These are phyloP conservation scores for Isatis tinctoria DNA, from an alignment of 345 rosid species.

Conservation along the genomic window DNA sequence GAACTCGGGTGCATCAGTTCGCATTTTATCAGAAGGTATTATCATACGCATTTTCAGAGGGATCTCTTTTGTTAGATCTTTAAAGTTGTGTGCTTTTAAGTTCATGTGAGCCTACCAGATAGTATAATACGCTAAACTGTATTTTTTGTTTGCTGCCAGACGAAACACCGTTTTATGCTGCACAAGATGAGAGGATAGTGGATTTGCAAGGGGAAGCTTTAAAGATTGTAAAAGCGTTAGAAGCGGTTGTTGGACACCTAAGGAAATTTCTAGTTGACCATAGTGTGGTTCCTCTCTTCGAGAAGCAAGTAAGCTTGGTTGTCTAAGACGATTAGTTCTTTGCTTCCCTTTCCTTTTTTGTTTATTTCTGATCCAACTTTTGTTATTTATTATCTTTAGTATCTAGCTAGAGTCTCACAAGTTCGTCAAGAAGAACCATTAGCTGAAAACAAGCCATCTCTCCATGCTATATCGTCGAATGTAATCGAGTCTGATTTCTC, in stretches of 20 bases:
- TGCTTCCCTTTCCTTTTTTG: neutral
- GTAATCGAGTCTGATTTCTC: conserved; percentile 40
- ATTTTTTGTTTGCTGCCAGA: conserved; percentile 39
- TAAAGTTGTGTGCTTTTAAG: neutral
- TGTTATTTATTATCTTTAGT: conserved; percentile 27
- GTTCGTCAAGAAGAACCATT: conserved; percentile 48
- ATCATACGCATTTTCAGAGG: neutral
- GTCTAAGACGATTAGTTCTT: neutral
- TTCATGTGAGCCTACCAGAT: neutral
- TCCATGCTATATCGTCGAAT: conserved; percentile 35
- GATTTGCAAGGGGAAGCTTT: conserved; percentile 67
- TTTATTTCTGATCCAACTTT: neutral
- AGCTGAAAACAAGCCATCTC: conserved; percentile 42
- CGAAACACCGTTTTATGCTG: conserved; percentile 53
- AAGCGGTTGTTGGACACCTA: conserved; percentile 66
- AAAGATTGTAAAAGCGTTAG: conserved; percentile 64
- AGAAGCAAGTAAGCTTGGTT: conserved; percentile 54
- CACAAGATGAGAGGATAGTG: conserved; percentile 63
- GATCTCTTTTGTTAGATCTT: neutral
- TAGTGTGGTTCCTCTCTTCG: conserved; percentile 72
- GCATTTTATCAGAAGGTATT: conserved; percentile 72
- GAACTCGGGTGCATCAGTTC: conserved; percentile 66
- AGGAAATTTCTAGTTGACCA: conserved; percentile 82
- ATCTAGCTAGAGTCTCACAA: conserved; percentile 47
- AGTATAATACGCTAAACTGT: neutral